Evolutionary conservation across 176 grass and related monocot genomes (phyloP), one percentile per base, ranked within the genome.

Genomic region (Metroxylon sagu): DNA sequence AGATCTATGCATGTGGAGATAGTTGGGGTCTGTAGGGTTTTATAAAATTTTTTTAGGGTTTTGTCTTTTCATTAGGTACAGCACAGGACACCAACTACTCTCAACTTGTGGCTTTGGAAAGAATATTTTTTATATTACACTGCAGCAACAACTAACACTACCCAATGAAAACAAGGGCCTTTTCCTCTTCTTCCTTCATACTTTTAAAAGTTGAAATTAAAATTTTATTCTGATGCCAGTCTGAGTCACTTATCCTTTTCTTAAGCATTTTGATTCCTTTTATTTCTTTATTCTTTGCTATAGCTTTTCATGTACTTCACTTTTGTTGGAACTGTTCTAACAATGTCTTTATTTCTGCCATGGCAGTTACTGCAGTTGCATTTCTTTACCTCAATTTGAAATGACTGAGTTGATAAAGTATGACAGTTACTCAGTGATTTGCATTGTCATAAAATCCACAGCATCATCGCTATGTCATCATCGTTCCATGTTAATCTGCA

Each of bases 291-390:
- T 56, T 56, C 23, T 14, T 56, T 19, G 23, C 53, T 25, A 18
- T 8, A 25, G 21, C 23, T 56, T 56, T 56, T 25, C 18, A 25
- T 56, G 35, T 43, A 43, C 12, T 43, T 56, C 6, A 14, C 23
- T 25, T 14, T 19, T 56, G 12, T 14, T 3, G 18, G 23, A 14
- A 25, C 18, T 56, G 19, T 19, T 25, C 12, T 18, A 4, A 56
- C 23, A 10, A 19, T 14, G 23, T 19, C 8, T 25, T 19, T 3
- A 19, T 56, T 56, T 23, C 23, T 14, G 18, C 23, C 19, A 19
- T 18, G 53, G 18, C 53, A 25, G 53, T 56, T 56, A 56, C 21
- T 56, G 18, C 53, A 56, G 53, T 56, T 56, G 53, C 53, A 56
- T n/a, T n/a, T n/a, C n/a, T n/a, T n/a, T n/a, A n/a, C 53, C 35